A percentile compares a stretch with the other conserved stretches of the same genome.
Evolutionary conservation across 805 yeast genomes (phyloP).

Genomic region (Candida maesae): DNA sequence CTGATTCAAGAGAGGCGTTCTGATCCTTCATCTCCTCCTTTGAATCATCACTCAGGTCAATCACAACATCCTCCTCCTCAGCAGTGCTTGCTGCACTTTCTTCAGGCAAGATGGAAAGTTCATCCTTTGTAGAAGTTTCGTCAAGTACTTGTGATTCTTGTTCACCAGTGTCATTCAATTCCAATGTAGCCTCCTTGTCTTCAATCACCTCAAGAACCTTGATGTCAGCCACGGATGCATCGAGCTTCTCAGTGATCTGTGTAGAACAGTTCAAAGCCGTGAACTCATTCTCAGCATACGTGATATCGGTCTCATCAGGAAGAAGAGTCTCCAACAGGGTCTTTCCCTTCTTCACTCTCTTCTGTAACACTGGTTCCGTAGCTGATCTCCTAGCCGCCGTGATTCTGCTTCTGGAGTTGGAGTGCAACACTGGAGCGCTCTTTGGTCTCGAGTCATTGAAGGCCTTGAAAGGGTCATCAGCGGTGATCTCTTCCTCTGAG

Average conservation of each 20-base stretch:
- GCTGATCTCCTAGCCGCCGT: constrained; percentile 4
- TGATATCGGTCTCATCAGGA: constrained; percentile 8
- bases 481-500: constrained; percentile 20
- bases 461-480: constrained; percentile 14
- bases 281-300: constrained; percentile 3
- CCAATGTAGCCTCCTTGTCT: too few relatives aligned
- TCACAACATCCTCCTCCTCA: neutral
- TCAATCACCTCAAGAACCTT: neutral
- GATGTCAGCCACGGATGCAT: constrained; percentile 1
- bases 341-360: neutral
- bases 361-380: constrained; percentile 5
- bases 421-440: neutral
- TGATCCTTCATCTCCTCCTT: too few relatives aligned
- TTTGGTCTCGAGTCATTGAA: constrained; percentile 5
- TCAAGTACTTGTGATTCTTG: too few relatives aligned
- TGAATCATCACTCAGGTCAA: too few relatives aligned
- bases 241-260: constrained; percentile 2
- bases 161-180: too few relatives aligned
- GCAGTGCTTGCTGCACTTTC: too few relatives aligned
- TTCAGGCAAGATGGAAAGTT: too few relatives aligned
- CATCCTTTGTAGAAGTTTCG: too few relatives aligned
- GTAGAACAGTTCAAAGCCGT: constrained; percentile 9
- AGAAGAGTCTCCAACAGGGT: constrained; percentile 6
- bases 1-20: too few relatives aligned
- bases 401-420: neutral